Evolutionary conservation across 108 stramenopile species (phyloP).

Genomic region (Pseudonitzschia pungens): DNA sequence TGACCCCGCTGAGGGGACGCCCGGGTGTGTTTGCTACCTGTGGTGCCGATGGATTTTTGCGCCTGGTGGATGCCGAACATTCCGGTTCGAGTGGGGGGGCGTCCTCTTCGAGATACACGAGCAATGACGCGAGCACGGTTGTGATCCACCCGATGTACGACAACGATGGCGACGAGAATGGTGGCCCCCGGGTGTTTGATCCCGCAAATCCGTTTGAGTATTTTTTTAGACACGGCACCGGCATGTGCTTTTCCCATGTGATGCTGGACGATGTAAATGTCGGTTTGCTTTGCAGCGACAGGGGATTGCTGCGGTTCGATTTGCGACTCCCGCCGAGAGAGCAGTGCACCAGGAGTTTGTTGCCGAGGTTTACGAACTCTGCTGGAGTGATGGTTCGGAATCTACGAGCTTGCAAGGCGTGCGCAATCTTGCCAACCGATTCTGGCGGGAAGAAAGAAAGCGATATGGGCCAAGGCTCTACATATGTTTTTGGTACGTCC

Average conservation of each 20-base stretch:
- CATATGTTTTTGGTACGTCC: conserved; percentile 69
- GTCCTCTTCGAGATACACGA: not conserved
- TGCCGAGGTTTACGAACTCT: conserved; percentile 13
- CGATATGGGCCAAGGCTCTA: conserved; percentile 49
- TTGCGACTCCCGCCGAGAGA: conserved; percentile 63
- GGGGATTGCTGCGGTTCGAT: conserved; percentile 73
- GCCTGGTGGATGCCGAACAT: conserved; percentile 53
- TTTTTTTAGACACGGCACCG: not conserved
- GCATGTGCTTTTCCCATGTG: conserved; percentile 81
- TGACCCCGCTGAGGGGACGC: conserved; percentile 48
- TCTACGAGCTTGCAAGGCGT: conserved; percentile 57
- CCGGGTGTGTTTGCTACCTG: conserved; percentile 77
- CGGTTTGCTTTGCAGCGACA: conserved; percentile 76
- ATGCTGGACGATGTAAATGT: conserved; percentile 55
- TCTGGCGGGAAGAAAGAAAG: conserved; percentile 5
- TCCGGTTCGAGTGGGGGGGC: not conserved
- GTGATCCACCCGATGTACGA: conserved; percentile 61
- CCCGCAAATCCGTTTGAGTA: conserved; percentile 19
- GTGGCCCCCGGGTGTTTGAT: conserved; percentile 21
- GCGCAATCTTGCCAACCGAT: conserved; percentile 46
- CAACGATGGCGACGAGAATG: conserved; percentile 28
- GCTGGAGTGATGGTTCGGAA: conserved; percentile 6
- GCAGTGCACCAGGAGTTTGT: conserved; percentile 49
- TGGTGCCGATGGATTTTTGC: conserved; percentile 77
- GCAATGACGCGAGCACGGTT: conserved; percentile 15